phyloP scores from a whole-genome alignment of 306 rosid genomes.

The Malus fusca region DNA sequence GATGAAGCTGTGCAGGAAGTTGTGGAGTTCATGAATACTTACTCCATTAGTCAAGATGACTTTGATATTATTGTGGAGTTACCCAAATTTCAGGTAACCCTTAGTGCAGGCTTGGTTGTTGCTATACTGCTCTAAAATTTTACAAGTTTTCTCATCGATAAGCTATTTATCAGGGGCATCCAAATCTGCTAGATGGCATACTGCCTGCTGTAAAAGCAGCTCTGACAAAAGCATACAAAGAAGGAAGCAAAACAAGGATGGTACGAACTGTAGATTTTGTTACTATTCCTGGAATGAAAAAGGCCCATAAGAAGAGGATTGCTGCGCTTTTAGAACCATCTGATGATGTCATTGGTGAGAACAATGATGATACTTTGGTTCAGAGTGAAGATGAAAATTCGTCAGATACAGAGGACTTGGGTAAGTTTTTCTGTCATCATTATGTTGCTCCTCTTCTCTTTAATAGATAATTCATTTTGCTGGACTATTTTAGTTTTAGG shows the following conservation, averaged over 20 bases:
- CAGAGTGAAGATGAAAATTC: conserved; percentile 67
- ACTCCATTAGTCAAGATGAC: conserved; percentile 80
- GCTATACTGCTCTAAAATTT: background rate
- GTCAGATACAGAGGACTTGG: conserved; percentile 63
- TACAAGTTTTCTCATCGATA: background rate
- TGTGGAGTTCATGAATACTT: conserved; percentile 81
- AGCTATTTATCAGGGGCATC: conserved; percentile 53
- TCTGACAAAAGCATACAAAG: conserved; percentile 86
- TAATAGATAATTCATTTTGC: background rate
- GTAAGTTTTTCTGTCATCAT: conserved; percentile 32
- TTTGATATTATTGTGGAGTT: conserved; percentile 73
- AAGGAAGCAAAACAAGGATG: conserved; percentile 56
- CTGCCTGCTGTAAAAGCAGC: conserved; percentile 70
- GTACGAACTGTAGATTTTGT: conserved; percentile 65
- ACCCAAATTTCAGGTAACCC: conserved; percentile 76
- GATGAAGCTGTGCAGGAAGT: conserved; percentile 80
- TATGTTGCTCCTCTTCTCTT: background rate
- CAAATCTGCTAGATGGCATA: conserved; percentile 74
- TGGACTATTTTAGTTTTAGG: background rate
- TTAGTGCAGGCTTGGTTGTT: background rate
- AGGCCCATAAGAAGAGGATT: conserved; percentile 77
- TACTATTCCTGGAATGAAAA: conserved; percentile 67
- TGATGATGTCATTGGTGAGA: conserved; percentile 53
- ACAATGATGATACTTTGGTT: conserved; percentile 34
- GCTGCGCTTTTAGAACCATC: conserved; percentile 81